Evolutionary conservation across 208 protist genomes (phyloP).

Genomic region (Trypanosoma brucei): DNA sequence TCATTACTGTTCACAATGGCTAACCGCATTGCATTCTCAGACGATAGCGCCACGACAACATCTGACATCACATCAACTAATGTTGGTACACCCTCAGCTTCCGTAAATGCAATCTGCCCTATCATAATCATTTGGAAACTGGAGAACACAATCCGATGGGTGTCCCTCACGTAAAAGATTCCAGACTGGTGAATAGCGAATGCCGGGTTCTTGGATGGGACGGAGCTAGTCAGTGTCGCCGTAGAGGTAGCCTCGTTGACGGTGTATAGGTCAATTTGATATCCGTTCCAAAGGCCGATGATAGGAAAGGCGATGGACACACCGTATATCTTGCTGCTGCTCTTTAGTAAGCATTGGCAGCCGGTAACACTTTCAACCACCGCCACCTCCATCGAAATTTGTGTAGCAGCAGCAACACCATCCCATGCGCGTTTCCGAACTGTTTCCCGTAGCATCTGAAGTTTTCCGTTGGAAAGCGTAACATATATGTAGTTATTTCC

Average conservation of each 20-base stretch:
- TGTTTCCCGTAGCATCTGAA: slow-evolving; percentile 86
- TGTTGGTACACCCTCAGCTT: slow-evolving; percentile 73
- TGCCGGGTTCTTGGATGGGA: slow-evolving; percentile 59
- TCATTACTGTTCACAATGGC: slow-evolving; percentile 67
- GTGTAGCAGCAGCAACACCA: slow-evolving; percentile 75
- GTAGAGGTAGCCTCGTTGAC: slow-evolving; percentile 82
- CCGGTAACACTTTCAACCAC: slow-evolving; percentile 83
- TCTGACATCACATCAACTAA: slow-evolving; percentile 87
- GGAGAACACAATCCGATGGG: slow-evolving; percentile 64
- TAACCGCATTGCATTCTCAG: slow-evolving; percentile 75
- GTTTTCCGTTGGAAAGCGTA: slow-evolving; percentile 38
- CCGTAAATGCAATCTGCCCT: slow-evolving; percentile 82
- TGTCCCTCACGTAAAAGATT: slow-evolving; percentile 78
- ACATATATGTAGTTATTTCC: slow-evolving; percentile 55
- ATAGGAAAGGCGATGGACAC: slow-evolving; percentile 79
- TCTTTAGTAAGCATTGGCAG: slow-evolving; percentile 80
- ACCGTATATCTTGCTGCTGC: slow-evolving; percentile 64
- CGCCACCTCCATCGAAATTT: slow-evolving; percentile 82
- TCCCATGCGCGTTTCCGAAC: slow-evolving; percentile 80
- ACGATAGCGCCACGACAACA: slow-evolving; percentile 80
- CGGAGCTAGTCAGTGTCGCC: slow-evolving; percentile 63
- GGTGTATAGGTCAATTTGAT: slow-evolving; percentile 84
- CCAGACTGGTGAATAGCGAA: slow-evolving; percentile 84
- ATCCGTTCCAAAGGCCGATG: slow-evolving; percentile 86
- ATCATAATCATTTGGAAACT: slow-evolving; percentile 77